Conservation (phyloP, 2,329 filamentous ascomycete genomes). For the Biscogniauxia sp. region DNA sequence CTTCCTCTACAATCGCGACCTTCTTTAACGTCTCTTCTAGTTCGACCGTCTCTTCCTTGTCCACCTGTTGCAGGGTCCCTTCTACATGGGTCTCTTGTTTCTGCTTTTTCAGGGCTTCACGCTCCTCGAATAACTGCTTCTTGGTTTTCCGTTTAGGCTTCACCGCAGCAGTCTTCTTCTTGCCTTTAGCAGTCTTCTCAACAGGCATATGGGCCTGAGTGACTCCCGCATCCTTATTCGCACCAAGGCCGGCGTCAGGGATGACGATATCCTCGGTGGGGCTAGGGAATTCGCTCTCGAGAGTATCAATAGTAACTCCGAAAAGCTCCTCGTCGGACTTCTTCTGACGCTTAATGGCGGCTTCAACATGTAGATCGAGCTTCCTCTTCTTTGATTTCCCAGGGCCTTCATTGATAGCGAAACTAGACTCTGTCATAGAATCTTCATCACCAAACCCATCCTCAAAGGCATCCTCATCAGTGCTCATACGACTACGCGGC, state of each 20-base stretch:
- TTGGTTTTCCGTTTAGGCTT: constrained; percentile 57
- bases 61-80: constrained; percentile 38
- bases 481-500: constrained; percentile 71
- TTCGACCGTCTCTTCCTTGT: constrained; percentile 35
- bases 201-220: constrained; percentile 45
- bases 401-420: constrained; percentile 57
- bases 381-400: constrained; percentile 68
- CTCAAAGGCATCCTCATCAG: constrained; percentile 55
- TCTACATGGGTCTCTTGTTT: constrained; percentile 50
- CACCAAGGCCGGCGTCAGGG: constrained; percentile 44
- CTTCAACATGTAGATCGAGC: constrained; percentile 65
- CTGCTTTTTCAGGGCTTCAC: constrained; percentile 63
- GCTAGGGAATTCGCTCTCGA: constrained; percentile 49
- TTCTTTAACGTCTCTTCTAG: constrained; percentile 27
- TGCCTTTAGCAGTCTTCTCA: constrained; percentile 43
- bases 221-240: constrained; percentile 45
- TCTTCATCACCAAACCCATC: constrained; percentile 59
- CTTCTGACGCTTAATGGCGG: constrained; percentile 75
- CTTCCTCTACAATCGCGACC: constrained; percentile 25
- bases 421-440: constrained; percentile 70
- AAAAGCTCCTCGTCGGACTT: constrained; percentile 78
- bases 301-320: constrained; percentile 56
- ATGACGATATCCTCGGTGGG: constrained; percentile 49
- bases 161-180: constrained; percentile 50
- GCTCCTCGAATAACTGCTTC: constrained; percentile 43